phyloP scores from a whole-genome alignment of 2,329 filamentous ascomycete species.

The Exophiala oligosperma region DNA sequence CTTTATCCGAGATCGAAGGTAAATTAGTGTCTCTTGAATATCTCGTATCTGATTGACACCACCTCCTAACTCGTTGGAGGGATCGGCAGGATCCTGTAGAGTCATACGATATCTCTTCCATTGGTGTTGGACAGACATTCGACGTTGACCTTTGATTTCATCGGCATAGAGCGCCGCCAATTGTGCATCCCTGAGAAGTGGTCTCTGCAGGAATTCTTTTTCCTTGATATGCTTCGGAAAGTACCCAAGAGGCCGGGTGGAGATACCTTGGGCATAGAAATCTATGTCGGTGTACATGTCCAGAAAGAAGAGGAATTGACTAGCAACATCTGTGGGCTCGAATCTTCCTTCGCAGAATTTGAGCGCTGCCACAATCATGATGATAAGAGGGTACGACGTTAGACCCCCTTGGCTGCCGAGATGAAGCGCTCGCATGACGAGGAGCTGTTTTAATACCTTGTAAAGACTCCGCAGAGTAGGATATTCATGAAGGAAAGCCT shows the following conservation, averaged over 20 bases:
- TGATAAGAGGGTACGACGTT: slow-evolving; percentile 55
- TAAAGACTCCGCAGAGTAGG: slow-evolving; percentile 53
- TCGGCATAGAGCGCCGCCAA: slow-evolving; percentile 2
- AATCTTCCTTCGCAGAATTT: slow-evolving; percentile 43
- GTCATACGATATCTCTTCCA: slow-evolving; percentile 44
- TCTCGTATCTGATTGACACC: slow-evolving; percentile 49
- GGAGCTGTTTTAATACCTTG: slow-evolving; percentile 48
- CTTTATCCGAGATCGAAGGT: slow-evolving; percentile 16
- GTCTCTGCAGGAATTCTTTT: neutral
- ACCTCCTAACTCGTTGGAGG: slow-evolving; percentile 57
- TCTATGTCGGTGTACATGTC: slow-evolving; percentile 52
- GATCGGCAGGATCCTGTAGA: slow-evolving; percentile 61
- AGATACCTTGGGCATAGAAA: slow-evolving; percentile 48
- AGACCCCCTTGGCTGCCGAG: slow-evolving; percentile 52
- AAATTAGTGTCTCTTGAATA: slow-evolving; percentile 46
- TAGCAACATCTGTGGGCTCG: slow-evolving; percentile 34
- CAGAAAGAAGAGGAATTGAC: slow-evolving; percentile 51
- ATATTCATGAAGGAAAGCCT: slow-evolving; percentile 49
- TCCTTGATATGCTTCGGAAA: slow-evolving; percentile 40
- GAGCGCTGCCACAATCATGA: slow-evolving; percentile 58
- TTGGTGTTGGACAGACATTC: slow-evolving; percentile 9
- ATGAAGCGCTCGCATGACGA: slow-evolving; percentile 52
- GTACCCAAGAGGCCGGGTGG: slow-evolving; percentile 48
- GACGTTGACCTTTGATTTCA: slow-evolving; percentile 14
- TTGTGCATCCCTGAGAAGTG: neutral